Percentiles rank a stretch among this genome's conserved stretches.
Evolutionary conservation across 129 eudicot species (phyloP).

Genomic region (Oenanthe sinensis): DNA sequence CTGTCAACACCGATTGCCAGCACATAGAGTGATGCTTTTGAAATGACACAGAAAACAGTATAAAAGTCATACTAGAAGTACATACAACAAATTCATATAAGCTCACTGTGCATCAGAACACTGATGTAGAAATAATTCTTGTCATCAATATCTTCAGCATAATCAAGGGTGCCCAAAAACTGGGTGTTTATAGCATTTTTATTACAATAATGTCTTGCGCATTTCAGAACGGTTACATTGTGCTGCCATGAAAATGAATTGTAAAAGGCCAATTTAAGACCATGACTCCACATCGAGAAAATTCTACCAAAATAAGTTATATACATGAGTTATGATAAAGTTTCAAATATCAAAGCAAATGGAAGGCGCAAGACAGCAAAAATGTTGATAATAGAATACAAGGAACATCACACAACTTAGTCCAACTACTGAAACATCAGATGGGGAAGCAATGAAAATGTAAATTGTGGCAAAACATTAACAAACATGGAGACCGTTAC

Average conservation of each 20-base stretch:
- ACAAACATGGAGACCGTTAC: background rate
- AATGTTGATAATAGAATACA: background rate
- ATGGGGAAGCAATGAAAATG: background rate
- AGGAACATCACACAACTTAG: background rate
- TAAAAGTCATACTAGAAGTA: background rate
- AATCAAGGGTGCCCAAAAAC: background rate
- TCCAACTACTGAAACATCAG: background rate
- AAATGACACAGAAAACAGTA: background rate
- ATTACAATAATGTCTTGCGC: background rate
- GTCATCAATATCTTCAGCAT: background rate
- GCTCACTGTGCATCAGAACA: background rate
- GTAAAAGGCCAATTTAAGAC: background rate
- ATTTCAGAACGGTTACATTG: background rate
- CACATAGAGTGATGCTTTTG: slow-evolving; percentile 8
- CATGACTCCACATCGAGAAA: no score
- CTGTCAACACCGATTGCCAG: slow-evolving; percentile 18
- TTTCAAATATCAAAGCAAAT: background rate
- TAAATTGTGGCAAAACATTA: background rate
- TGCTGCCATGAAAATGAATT: background rate
- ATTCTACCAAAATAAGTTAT: no score
- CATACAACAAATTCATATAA: background rate
- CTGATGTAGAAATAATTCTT: background rate
- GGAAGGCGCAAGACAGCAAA: background rate
- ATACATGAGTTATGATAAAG: background rate
- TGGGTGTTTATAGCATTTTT: background rate